phyloP scores from a whole-genome alignment of 1,284 basidiomycete species.

The Sporisorium graminicola region DNA sequence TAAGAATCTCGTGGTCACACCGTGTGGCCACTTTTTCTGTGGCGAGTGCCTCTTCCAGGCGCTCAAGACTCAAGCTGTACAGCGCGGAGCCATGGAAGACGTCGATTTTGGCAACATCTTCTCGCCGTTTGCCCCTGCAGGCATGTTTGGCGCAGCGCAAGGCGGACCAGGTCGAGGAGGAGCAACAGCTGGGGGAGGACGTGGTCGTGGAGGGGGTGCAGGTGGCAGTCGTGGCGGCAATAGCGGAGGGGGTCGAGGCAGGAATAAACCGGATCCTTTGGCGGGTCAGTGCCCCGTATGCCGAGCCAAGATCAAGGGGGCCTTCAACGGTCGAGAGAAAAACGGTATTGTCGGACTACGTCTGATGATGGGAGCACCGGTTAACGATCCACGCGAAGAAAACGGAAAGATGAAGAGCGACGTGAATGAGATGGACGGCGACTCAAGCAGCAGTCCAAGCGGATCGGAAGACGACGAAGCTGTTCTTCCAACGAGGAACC shows the following conservation, averaged over 20 bases:
- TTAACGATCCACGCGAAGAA: constrained; percentile 43
- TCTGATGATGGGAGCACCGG: constrained; percentile 52
- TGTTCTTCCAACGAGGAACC: constrained; percentile 13
- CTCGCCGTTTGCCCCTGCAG: constrained; percentile 36
- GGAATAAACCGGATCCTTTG: constrained; percentile 45
- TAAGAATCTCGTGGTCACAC: constrained; percentile 46
- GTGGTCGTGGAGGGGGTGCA: constrained; percentile 12
- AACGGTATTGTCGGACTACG: constrained; percentile 53
- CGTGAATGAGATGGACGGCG: neutral
- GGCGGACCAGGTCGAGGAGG: constrained; percentile 22
- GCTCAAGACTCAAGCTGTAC: constrained; percentile 50
- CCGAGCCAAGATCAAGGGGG: constrained; percentile 56
- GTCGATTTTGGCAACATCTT: constrained; percentile 33
- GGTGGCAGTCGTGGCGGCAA: constrained; percentile 15
- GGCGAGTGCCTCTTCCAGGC: constrained; percentile 62
- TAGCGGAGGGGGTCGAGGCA: neutral
- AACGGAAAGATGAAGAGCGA: constrained; percentile 32
- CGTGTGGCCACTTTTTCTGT: constrained; percentile 67
- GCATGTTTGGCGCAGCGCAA: constrained; percentile 7
- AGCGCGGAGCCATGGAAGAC: constrained; percentile 46
- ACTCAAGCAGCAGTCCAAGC: constrained; percentile 5
- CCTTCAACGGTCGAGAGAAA: constrained; percentile 52
- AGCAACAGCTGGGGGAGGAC: constrained; percentile 13
- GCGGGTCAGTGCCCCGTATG: constrained; percentile 63
- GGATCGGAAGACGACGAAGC: constrained; percentile 22